Base-by-base conservation (phyloP, 163 green algal genomes). In the Scenedesmus sp. region DNA sequence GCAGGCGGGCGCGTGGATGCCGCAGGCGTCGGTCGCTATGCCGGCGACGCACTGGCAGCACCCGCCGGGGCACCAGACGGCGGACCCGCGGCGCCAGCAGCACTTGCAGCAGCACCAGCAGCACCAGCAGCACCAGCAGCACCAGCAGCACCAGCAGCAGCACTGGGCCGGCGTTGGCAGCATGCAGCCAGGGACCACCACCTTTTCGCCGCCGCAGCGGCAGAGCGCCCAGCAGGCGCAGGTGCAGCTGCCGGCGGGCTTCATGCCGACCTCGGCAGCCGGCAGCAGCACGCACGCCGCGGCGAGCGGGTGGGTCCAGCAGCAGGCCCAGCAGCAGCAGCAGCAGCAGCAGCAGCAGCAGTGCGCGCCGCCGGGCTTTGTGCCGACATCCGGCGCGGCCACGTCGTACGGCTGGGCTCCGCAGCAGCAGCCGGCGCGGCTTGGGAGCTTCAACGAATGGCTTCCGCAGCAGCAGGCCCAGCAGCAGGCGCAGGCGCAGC, bases 311-410 rank as follows among this genome's bases (percentile, higher is more conserved):
- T n/a, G n/a, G n/a, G n/a, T n/a, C n/a, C 64, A 74, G 64, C 64
- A 66, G 58, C 58, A 66, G 58, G 29, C 42, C 29, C 58, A 66
- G 58, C 58, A 66, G 28, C 60, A 48, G 15, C 62, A 70, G 36
- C 62, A 70, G 62, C 62, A 65, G 57, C 57, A 76, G 50, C 66
- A 75, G 28, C 66, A 63, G 66, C 66, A 76, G 51, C 67, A 76
- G 51, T 22, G 36, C 50, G 18, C 64, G n/a, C 67, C 67, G 4
- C 34, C 67, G 42, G 67, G 67, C 4, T 76, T 76, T 33, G 36
- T 65, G 22, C 67, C 67, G 3, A 76, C 67, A 53, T 51, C 67
- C 6, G 67, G 67, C 1, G 6, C 65, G 39, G 6, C 39, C 6
- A 15, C 39, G 1, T 42, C 29, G 34, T 50, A 45, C 26, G 1